These are phyloP conservation scores for Nidularia pulvinata DNA, from an alignment of 768 basidiomycete species.

Conservation along the genomic window DNA sequence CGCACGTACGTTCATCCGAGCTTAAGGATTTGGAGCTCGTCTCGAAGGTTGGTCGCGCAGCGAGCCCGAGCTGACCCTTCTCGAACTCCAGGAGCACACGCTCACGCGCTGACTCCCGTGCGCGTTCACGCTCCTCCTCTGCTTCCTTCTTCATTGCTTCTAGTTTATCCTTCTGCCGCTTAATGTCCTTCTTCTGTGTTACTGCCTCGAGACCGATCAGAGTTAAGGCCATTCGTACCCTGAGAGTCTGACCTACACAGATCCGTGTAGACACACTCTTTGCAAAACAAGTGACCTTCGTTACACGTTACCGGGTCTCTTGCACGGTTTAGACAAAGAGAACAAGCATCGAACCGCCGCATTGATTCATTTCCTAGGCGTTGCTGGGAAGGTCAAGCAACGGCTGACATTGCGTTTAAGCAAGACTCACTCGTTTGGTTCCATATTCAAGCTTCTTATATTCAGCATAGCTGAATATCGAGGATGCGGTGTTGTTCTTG, in stretches of 20 bases:
- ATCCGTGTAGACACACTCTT: conserved; percentile 90
- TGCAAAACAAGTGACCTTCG: conserved; percentile 94
- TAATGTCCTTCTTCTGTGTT: conserved; percentile 90
- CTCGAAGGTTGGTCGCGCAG: conserved; percentile 32
- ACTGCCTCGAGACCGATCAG: conserved; percentile 36
- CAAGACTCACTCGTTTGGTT: conserved; percentile 60
- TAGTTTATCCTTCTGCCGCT: conserved; percentile 82
- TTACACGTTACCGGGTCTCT: conserved; percentile 82
- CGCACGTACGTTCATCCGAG: conserved; percentile 29
- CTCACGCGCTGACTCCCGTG: conserved; percentile 76
- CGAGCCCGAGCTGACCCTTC: conserved; percentile 76
- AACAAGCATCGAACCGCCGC: conserved; percentile 90
- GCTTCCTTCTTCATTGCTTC: conserved; percentile 75
- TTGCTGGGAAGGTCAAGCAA: conserved; percentile 39
- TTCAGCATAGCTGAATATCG: conserved; percentile 89
- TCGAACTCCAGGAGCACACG: conserved; percentile 92
- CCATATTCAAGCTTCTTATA: conserved; percentile 87
- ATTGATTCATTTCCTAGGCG: conserved; percentile 91
- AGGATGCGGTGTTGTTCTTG: conserved; percentile 90
- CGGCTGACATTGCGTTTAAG: neutral
- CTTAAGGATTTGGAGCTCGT: conserved; percentile 36
- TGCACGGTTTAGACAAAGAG: conserved; percentile 83
- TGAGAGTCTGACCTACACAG: conserved; percentile 52
- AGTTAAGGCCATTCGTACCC: neutral
- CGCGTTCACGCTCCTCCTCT: conserved; percentile 75